Conservation (phyloP, 1,139 yeast genomes). For the Suhomyces atakaporum region DNA sequence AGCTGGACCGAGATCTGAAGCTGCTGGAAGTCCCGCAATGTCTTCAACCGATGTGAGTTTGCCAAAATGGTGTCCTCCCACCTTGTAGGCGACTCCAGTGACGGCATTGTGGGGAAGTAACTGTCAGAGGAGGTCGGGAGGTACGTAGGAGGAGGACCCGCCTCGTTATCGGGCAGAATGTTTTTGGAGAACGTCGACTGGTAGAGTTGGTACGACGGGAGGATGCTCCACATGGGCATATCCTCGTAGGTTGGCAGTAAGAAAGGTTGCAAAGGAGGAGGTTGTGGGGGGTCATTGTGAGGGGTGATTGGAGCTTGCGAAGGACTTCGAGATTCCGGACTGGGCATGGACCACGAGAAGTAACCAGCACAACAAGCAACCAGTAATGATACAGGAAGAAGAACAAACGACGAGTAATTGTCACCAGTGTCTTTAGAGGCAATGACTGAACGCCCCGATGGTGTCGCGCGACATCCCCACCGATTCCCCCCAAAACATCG, state of each 20-base stretch:
- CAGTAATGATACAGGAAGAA: not conserved
- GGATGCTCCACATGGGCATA: conserved; percentile 30
- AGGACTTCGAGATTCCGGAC: too few species aligned
- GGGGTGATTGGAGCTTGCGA: not conserved
- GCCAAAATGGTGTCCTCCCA: conserved; percentile 32
- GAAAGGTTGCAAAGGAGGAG: conserved; percentile 8
- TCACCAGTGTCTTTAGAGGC: not conserved
- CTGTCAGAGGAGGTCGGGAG: conserved; percentile 12
- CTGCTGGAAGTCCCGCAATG: conserved; percentile 19
- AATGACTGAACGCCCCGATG: not conserved
- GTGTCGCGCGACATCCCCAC: not conserved
- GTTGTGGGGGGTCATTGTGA: not conserved
- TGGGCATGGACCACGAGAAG: too few species aligned
- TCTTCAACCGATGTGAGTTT: conserved; percentile 26
- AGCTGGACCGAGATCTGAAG: conserved; percentile 21
- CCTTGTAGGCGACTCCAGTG: conserved; percentile 12
- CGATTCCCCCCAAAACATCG: not conserved
- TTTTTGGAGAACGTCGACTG: conserved; percentile 29
- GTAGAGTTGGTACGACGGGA: conserved; percentile 29
- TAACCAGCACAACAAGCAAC: too few species aligned
- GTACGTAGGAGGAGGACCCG: conserved; percentile 27
- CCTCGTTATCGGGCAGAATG: conserved; percentile 25
- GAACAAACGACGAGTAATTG: not conserved
- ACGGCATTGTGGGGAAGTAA: conserved; percentile 12
- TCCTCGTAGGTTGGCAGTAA: conserved; percentile 28